Evolutionary conservation across 2,329 filamentous ascomycete genomes (phyloP).

Genomic region (Orbilia quercus): DNA sequence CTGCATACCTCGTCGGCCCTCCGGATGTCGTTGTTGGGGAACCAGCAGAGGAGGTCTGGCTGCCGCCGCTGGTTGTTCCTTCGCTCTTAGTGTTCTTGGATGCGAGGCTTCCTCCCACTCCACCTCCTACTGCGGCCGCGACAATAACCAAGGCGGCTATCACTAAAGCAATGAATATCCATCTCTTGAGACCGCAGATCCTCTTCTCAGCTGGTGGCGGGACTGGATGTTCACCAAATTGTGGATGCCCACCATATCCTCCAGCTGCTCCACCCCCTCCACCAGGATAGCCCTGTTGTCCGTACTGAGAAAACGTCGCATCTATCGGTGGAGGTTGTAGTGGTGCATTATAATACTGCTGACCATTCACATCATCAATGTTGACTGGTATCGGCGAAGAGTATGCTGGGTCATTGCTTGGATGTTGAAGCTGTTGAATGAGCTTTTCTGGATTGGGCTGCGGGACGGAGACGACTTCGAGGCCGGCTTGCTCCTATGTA

Average conservation of each 20-base stretch:
- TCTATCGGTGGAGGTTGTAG: conserved; percentile 36
- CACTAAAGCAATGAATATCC: conserved; percentile 40
- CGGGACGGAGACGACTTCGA: conserved; percentile 37
- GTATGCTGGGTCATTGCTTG: conserved; percentile 22
- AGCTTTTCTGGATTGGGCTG: conserved; percentile 32
- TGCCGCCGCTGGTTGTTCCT: not conserved
- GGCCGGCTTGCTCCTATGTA: conserved; percentile 42
- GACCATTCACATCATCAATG: not conserved
- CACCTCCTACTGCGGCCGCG: conserved; percentile 38
- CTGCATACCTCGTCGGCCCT: conserved; percentile 25
- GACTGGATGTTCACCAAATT: conserved; percentile 14
- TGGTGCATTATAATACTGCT: conserved; percentile 21
- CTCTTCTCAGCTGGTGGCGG: conserved; percentile 5
- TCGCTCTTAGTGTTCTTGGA: conserved; percentile 31
- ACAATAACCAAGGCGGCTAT: conserved; percentile 27
- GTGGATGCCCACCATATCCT: conserved; percentile 18
- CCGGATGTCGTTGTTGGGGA: conserved; percentile 11
- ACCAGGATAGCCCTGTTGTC: conserved; percentile 19
- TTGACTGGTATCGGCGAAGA: conserved; percentile 41
- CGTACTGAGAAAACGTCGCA: conserved; percentile 22
- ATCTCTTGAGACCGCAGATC: conserved; percentile 52
- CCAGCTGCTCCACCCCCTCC: conserved; percentile 8
- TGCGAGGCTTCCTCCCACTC: conserved; percentile 34
- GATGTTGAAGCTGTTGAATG: conserved; percentile 26
- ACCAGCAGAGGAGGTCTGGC: conserved; percentile 5